Evolutionary conservation across 106 monocot species (phyloP), one percentile per base, ranked within the genome.

Genomic region (Triglochin maritima): DNA sequence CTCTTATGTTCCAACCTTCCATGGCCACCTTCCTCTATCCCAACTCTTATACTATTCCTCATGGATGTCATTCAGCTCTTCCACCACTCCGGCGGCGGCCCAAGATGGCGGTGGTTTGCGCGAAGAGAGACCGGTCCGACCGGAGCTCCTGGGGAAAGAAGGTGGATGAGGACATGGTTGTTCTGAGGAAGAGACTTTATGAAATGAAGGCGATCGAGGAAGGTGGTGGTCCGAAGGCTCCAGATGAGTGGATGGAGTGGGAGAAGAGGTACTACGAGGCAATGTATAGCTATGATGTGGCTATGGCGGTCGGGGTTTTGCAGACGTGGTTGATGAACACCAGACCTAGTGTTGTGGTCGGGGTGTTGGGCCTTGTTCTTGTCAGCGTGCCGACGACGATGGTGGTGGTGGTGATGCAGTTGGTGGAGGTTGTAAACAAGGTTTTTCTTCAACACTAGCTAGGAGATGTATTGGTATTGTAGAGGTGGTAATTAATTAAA

Each of bases 241-340:
- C 63, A 46, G 3, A 42, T 16, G 29, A 54, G n/a, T 72, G 63
- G 72, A 52, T 42, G 61, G 72, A 63, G 42, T 72, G 72, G 72
- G 72, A 72, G 63, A 62, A 52, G 63, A 47, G 63, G 8, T 71
- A 71, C 71, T 63, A 72, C 59, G 44, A 59, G 62, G 9, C 29
- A 6, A 44, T 43, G 3, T 72, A 72, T 54, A 15, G 7, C 44
- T 49, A 10, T 44, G 63, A 72, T 44, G 63, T 72, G 2, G 51
- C n/a, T 14, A 17, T 44, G 7, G 7, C 29, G 51, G 53, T 72
- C 44, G 72, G 50, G 12, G 2, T 60, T 14, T 51, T 72, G 29
- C 72, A 72, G 72, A 47, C 3, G 7, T 53, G 51, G 11, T 51
- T 72, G 72, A 2, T 72, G 43, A 72, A 16, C 50, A 14, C 63